phyloP scores from a whole-genome alignment of 1,139 yeast species.

The Candida sanyaensis region DNA sequence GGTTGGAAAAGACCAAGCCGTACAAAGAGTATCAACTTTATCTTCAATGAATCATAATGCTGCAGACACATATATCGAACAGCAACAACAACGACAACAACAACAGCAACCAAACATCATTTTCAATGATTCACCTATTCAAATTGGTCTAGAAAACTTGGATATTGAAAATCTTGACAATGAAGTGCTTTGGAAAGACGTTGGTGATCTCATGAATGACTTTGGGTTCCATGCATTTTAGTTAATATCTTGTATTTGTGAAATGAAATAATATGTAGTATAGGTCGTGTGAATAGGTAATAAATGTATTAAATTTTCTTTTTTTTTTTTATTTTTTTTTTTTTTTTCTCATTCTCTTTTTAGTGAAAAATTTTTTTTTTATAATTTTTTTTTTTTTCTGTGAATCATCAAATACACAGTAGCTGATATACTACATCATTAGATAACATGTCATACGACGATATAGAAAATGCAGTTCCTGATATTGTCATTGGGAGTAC shows the following conservation, averaged over 20 bases:
- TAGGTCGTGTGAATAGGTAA: conserved; percentile 1
- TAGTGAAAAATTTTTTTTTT: conserved; percentile 9
- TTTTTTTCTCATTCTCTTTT: conserved; percentile 1
- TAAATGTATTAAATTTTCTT: not conserved
- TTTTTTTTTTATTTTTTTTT: conserved; percentile 4
- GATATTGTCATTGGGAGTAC: conserved; percentile 82
- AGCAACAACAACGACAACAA: conserved; percentile 6
- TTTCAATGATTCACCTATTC: conserved; percentile 34
- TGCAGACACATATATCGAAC: not conserved
- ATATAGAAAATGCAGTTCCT: conserved; percentile 83
- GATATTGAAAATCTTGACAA: conserved; percentile 44
- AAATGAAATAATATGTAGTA: conserved; percentile 7
- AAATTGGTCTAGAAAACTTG: conserved; percentile 32
- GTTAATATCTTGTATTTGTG: not conserved
- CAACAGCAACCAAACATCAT: conserved; percentile 10
- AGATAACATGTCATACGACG: conserved; percentile 51
- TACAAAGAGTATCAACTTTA: not conserved
- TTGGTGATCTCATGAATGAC: conserved; percentile 89
- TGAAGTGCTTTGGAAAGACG: conserved; percentile 85
- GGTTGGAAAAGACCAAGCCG: not conserved
- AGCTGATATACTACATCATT: not conserved
- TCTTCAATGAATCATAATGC: too few relatives aligned
- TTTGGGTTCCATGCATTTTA: conserved; percentile 72
- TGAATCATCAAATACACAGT: not conserved
- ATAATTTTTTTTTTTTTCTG: not conserved